A percentile compares a stretch with the other conserved stretches of the same genome.
These are phyloP conservation scores for Cantharellus cinnabarinus DNA, from an alignment of 768 basidiomycete genomes.

Conservation along the genomic window DNA sequence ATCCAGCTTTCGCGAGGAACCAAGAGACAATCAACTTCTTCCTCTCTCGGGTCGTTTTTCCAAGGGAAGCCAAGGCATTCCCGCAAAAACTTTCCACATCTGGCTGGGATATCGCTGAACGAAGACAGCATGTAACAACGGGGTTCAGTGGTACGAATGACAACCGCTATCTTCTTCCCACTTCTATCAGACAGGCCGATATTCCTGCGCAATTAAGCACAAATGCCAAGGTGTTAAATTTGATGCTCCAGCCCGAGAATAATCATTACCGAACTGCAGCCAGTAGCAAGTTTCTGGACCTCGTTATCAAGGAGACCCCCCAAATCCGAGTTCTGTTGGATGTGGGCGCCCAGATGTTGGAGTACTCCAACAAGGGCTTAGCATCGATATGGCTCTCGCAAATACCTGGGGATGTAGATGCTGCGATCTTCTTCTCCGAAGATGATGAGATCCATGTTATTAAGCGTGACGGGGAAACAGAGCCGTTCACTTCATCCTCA, in stretches of 20 bases:
- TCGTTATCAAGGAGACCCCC: slow-evolving; percentile 12
- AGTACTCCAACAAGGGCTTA: background rate
- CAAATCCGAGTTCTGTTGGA: slow-evolving; percentile 1
- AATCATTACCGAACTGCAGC: slow-evolving; percentile 3
- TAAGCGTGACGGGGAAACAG: background rate
- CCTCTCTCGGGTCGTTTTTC: slow-evolving; percentile 27
- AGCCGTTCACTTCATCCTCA: slow-evolving; percentile 1
- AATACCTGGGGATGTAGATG: slow-evolving; percentile 4
- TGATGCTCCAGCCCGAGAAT: slow-evolving; percentile 14
- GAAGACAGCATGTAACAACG: slow-evolving; percentile 20
- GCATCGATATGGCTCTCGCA: background rate
- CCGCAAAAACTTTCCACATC: slow-evolving; percentile 26
- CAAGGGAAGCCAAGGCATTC: slow-evolving; percentile 30
- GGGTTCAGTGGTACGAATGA: slow-evolving; percentile 28
- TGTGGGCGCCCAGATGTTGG: slow-evolving; percentile 3
- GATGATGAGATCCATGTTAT: background rate
- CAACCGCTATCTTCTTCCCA: slow-evolving; percentile 16
- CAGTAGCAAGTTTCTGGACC: background rate
- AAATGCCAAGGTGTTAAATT: slow-evolving; percentile 21
- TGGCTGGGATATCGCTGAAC: slow-evolving; percentile 32
- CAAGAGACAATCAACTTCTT: slow-evolving; percentile 27
- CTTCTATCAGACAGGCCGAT: slow-evolving; percentile 20
- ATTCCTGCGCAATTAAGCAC: slow-evolving; percentile 23
- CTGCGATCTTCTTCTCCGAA: background rate
- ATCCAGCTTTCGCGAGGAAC: slow-evolving; percentile 17